Conservation (phyloP, 257 asterid species). For the Ehretia macrophylla region DNA sequence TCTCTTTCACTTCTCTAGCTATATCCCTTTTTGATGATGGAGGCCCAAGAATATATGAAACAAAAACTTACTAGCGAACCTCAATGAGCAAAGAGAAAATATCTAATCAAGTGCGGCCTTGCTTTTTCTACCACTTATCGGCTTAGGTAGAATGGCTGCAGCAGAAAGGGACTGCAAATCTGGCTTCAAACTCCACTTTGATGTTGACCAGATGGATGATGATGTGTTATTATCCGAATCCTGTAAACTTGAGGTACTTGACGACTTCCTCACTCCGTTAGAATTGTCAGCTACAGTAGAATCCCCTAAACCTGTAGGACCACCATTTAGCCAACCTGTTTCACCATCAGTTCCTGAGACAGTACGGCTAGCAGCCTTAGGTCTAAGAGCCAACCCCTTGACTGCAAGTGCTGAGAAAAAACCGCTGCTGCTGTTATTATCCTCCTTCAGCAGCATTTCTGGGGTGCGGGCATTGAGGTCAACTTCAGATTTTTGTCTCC, state of each 20-base stretch:
- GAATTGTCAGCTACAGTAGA: slow-evolving; percentile 30
- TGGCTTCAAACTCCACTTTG: slow-evolving; percentile 80
- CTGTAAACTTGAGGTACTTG: slow-evolving; percentile 66
- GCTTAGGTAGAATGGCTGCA: slow-evolving; percentile 62
- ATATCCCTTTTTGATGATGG: not conserved
- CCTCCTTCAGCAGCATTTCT: slow-evolving; percentile 68
- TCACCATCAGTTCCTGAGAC: slow-evolving; percentile 41
- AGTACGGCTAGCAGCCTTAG: slow-evolving; percentile 54
- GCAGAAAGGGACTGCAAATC: slow-evolving; percentile 65
- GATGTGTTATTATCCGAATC: slow-evolving; percentile 51
- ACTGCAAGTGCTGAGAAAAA: slow-evolving; percentile 47
- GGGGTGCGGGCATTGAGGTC: slow-evolving; percentile 45
- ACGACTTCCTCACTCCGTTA: slow-evolving; percentile 59
- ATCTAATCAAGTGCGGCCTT: slow-evolving; percentile 77
- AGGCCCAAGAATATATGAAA: not conserved
- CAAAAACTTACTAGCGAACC: not conserved
- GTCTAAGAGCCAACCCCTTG: slow-evolving; percentile 68
- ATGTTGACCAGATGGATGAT: slow-evolving; percentile 40
- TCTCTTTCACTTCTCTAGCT: slow-evolving; percentile 11
- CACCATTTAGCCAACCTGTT: slow-evolving; percentile 33
- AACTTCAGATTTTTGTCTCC: slow-evolving; percentile 56
- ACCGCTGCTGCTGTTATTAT: slow-evolving; percentile 33
- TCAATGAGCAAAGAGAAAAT: not conserved
- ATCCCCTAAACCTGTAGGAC: slow-evolving; percentile 46
- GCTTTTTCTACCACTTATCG: slow-evolving; percentile 44